Percentiles rank a stretch among this genome's conserved stretches.
Conservation (phyloP, 176 grass and related monocot genomes). For the Saccharum spontaneum region DNA sequence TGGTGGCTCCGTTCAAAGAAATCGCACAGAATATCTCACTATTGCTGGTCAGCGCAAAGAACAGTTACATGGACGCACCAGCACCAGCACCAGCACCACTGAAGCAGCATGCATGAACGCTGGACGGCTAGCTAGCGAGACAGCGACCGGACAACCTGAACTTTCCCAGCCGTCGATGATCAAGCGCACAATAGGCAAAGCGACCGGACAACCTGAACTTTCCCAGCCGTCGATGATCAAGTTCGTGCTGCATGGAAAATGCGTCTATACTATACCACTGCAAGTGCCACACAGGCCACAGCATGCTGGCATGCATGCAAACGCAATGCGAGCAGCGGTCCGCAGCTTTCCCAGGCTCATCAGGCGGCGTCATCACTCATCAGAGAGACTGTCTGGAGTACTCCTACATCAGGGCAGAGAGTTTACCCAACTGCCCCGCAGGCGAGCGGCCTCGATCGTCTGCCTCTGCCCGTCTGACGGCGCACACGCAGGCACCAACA, state of each 20-base stretch:
- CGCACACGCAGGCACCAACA: too few species aligned
- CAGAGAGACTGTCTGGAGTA: too few species aligned
- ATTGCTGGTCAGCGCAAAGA: background rate
- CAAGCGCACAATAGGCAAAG: too few species aligned
- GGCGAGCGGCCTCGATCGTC: too few species aligned
- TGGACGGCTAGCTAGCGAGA: background rate
- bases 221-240: too few species aligned
- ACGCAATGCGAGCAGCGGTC: background rate
- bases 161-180: background rate
- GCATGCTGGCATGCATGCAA: background rate
- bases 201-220: conserved; percentile 6
- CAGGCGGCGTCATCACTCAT: background rate
- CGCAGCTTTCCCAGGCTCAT: background rate
- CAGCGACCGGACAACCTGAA: conserved; percentile 14
- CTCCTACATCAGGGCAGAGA: too few species aligned
- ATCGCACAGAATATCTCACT: background rate
- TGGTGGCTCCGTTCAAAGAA: background rate
- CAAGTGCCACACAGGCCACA: background rate
- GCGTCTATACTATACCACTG: background rate
- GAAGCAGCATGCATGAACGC: background rate
- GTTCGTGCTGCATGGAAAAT: background rate
- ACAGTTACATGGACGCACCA: conserved; percentile 11
- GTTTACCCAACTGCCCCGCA: too few species aligned
- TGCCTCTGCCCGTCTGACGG: too few species aligned
- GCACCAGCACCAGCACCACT: background rate